phyloP scores from a whole-genome alignment of 2,329 filamentous ascomycete species.

The Pleomassaria siparia region DNA sequence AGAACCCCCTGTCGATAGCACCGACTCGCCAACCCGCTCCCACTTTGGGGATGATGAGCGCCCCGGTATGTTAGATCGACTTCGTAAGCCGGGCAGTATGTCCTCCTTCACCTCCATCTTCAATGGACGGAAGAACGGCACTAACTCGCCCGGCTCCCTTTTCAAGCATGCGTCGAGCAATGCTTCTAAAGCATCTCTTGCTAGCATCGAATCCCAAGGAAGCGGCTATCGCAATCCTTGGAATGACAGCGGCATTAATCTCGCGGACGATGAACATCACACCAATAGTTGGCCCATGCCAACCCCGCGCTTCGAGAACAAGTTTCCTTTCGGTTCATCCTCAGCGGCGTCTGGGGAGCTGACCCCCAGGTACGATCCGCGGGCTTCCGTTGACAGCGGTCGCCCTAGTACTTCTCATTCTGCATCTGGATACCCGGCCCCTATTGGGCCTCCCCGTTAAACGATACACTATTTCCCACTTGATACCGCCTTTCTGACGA shows the following conservation, averaged over 20 bases:
- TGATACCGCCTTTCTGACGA: conserved; percentile 39
- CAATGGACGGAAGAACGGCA: conserved; percentile 91
- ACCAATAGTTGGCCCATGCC: conserved; percentile 43
- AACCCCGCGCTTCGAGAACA: conserved; percentile 54
- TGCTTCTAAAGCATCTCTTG: conserved; percentile 92
- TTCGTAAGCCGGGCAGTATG: conserved; percentile 93
- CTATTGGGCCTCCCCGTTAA: conserved; percentile 89
- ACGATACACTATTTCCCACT: conserved; percentile 41
- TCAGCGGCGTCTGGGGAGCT: conserved; percentile 68
- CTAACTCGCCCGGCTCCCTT: conserved; percentile 72
- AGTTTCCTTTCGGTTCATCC: conserved; percentile 62
- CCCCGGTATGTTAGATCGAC: conserved; percentile 79
- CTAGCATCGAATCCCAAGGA: conserved; percentile 92
- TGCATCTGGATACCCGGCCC: conserved; percentile 95
- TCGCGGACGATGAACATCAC: conserved; percentile 77
- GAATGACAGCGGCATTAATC: conserved; percentile 96
- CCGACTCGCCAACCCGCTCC: conserved; percentile 85
- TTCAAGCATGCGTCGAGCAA: conserved; percentile 86
- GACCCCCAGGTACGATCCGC: conserved; percentile 79
- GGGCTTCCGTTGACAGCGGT: conserved; percentile 86
- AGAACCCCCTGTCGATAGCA: conserved; percentile 70
- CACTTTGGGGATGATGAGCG: conserved; percentile 84
- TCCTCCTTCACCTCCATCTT: conserved; percentile 95
- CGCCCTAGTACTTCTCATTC: conserved; percentile 94
- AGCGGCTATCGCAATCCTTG: conserved; percentile 96